Evolutionary conservation across 148 eudicot species (phyloP).

Genomic region (Talinum fruticosum): DNA sequence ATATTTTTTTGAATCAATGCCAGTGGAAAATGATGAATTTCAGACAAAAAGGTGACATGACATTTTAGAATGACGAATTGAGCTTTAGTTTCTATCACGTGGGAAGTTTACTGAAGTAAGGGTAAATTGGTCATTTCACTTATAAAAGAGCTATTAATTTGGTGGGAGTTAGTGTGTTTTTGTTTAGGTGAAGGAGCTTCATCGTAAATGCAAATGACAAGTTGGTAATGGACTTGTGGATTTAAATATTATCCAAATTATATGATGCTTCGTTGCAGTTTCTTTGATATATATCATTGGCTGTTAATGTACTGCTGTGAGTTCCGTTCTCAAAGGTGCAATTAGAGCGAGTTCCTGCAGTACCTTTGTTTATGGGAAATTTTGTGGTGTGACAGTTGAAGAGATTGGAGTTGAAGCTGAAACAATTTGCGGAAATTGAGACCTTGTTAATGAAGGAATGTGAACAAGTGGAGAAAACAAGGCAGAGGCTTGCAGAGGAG

Average conservation of each 20-base stretch:
- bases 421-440: slow-evolving; percentile 96
- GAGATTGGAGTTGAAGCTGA: slow-evolving; percentile 91
- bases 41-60: too few species aligned
- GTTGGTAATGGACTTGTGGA: too few species aligned
- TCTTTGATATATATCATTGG: background rate
- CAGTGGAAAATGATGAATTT: too few species aligned
- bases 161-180: too few species aligned
- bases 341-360: background rate
- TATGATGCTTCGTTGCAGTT: background rate
- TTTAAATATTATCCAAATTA: too few species aligned
- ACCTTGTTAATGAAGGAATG: slow-evolving; percentile 90
- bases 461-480: slow-evolving; percentile 81
- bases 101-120: too few species aligned
- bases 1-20: too few species aligned
- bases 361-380: too few species aligned
- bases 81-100: too few species aligned
- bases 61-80: too few species aligned
- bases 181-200: background rate
- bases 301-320: background rate
- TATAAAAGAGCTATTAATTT: too few species aligned
- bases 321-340: background rate
- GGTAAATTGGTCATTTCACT: too few species aligned
- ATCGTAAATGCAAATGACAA: background rate
- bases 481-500: slow-evolving; percentile 78
- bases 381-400: slow-evolving; percentile 50